Base-by-base conservation (phyloP, 257 asterid genomes). In the Eustoma russellianum region DNA sequence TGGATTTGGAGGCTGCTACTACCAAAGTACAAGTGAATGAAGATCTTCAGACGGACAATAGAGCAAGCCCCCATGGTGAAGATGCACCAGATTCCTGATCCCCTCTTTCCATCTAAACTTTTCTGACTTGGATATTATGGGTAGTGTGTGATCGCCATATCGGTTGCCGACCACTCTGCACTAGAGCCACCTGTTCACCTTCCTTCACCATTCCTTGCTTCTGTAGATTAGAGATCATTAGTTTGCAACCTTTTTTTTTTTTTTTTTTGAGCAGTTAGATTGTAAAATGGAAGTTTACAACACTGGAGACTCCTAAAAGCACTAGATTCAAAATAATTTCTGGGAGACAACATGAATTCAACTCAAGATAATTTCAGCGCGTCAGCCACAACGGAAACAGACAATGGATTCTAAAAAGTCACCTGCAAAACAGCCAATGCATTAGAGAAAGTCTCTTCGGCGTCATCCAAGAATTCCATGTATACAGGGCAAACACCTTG, bases 151-250 rank as follows among this genome's bases (percentile, higher is more conserved):
- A 79, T 65, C 92, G 75, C 96, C 83, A 73, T 61, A 77, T 77
- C 8, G 75, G 98, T 55, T 91, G 95, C 49, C 66, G 76, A 46
- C 98, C 98, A 40, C 96, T 87, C 78, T 91, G 96, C 54, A 91
- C 94, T 50, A 91, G 96, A 48, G 98, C 96, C 44, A 91, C 88
- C 59, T 82, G 83, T 68, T 91, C 96, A 6, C 96, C 96, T 70
- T 79, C 78, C 77, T 80, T 87, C 74, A 91, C 92, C 96, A 84
- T 78, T 66, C 94, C 96, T 67, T 91, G 96, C 66, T 77, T 82
- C 81, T 75, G 76, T 11, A 52, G 46, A 55, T 62, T 38, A 49
- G 44, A 45, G 30, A 24, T 24, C 2, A 24, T 24, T 24, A 24
- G 30, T 24, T 2, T 24, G 30, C 3, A 24, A 4, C 2, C 3